Evolutionary conservation across 805 yeast species (phyloP).

Genomic region (Candida coleopterorum): DNA sequence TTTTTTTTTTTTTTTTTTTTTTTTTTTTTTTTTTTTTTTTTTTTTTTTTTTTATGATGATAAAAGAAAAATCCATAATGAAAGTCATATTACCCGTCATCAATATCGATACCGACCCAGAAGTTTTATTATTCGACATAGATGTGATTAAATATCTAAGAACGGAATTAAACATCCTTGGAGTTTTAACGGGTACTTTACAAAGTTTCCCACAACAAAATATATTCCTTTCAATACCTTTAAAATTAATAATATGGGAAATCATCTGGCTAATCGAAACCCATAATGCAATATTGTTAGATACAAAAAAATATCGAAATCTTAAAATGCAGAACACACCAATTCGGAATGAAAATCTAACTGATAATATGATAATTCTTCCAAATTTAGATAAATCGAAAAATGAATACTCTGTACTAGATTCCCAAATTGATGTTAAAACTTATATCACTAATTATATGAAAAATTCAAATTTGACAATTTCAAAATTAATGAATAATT

Average conservation of each 20-base stretch:
- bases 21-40: too few relatives aligned
- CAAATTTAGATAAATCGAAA: background rate
- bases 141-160: slow-evolving; percentile 51
- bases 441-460: slow-evolving; percentile 5
- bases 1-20: too few relatives aligned
- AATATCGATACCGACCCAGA: slow-evolving; percentile 12
- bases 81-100: slow-evolving; percentile 9
- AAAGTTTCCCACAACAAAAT: slow-evolving; percentile 91
- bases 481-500: slow-evolving; percentile 7
- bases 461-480: background rate
- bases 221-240: slow-evolving; percentile 82
- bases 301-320: slow-evolving; percentile 18
- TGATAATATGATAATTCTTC: background rate
- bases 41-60: too few relatives aligned
- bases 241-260: slow-evolving; percentile 68
- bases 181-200: slow-evolving; percentile 73
- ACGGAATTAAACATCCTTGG: slow-evolving; percentile 63
- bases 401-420: background rate
- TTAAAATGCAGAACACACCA: background rate
- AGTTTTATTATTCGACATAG: slow-evolving; percentile 57
- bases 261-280: slow-evolving; percentile 52
- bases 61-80: background rate
- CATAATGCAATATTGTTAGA: slow-evolving; percentile 42
- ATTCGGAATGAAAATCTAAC: background rate
- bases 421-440: background rate